Conservation (phyloP, 2,329 filamentous ascomycete genomes). For the Macroventuria anomochaeta region DNA sequence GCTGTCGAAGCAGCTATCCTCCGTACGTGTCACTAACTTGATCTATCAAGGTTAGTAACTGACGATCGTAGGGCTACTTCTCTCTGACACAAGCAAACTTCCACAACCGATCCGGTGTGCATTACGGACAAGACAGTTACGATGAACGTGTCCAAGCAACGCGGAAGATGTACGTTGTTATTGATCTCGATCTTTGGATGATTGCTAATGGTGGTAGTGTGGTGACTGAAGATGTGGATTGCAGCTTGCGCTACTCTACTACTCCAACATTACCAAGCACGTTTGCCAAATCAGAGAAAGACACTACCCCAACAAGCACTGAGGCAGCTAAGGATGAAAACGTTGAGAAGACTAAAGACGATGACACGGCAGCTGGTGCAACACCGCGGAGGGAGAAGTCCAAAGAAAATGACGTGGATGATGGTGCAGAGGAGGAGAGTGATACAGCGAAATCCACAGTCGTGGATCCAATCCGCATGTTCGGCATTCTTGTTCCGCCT, state of each 20-base stretch:
- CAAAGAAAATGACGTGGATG: no score
- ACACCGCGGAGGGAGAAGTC: no score
- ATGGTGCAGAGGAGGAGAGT: neutral
- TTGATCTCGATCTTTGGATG: no score
- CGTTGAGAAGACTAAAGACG: neutral
- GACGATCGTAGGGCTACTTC: constrained; percentile 49
- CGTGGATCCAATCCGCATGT: constrained; percentile 64
- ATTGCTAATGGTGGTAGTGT: neutral
- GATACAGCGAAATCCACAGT: constrained; percentile 4
- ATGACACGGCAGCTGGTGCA: no score
- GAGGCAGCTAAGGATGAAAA: neutral
- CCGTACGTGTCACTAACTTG: constrained; percentile 50
- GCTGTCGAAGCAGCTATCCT: constrained; percentile 62
- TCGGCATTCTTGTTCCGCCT: constrained; percentile 60
- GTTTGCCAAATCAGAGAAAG: neutral
- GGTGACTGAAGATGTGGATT: constrained; percentile 13
- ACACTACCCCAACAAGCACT: no score
- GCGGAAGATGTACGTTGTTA: constrained; percentile 53
- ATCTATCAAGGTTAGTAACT: neutral
- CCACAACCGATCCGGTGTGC: constrained; percentile 65
- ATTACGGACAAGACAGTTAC: constrained; percentile 74
- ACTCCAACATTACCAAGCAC: neutral
- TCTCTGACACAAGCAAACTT: constrained; percentile 78
- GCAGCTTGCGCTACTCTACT: neutral
- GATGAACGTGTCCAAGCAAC: constrained; percentile 74